Base-by-base conservation (phyloP, 345 rosid genomes). In the Euphorbia tirucalli region DNA sequence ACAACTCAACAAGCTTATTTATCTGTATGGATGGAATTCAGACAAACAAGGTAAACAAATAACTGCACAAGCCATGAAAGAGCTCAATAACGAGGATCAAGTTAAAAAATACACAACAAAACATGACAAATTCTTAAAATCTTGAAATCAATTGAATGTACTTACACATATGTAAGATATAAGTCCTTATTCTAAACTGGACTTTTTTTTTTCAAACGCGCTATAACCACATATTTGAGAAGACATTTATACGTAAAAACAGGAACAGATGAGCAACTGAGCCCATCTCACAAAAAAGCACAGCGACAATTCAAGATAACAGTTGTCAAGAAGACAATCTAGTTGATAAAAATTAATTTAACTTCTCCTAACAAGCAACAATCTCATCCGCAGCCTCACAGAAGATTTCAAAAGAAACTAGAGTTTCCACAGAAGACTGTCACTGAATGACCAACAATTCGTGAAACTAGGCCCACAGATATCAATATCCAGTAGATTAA, bases 1-100 rank as follows among this genome's bases (percentile, higher is more conserved):
- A 88, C 66, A 95, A 72, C 61, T 92, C 96, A 72, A 86, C 93
- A 71, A 95, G 99, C 82, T 87, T 92, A 74, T 90, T 89, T 41
- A 86, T 92, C 98, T 93, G 70, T 7, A 75, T 11, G 71, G 32
- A 35, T 41, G 60, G 61, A 15, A 70, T 68, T 58, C 48, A 50
- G 69, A 71, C 67, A 44, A 81, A 61, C 11, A 61, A 32, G 37
- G 31, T n/a, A 50, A 50, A 31, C 13, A 2, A 25, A 32, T 18
- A 48, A 28, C 46, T 27, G 41, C 59, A 2, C 28, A 28, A 49
- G 19, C 2, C 13, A 16, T 3, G 41, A 66, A 48, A 39, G 41
- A 66, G 41, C 22, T 7, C 2, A 4, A 41, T 11, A 41, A 35
- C 4, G 39, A 3, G 13, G 6, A 6, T 41, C 46, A 5, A 41